Conservation (phyloP, 2,329 filamentous ascomycete genomes). For the Dothistroma septosporum region DNA sequence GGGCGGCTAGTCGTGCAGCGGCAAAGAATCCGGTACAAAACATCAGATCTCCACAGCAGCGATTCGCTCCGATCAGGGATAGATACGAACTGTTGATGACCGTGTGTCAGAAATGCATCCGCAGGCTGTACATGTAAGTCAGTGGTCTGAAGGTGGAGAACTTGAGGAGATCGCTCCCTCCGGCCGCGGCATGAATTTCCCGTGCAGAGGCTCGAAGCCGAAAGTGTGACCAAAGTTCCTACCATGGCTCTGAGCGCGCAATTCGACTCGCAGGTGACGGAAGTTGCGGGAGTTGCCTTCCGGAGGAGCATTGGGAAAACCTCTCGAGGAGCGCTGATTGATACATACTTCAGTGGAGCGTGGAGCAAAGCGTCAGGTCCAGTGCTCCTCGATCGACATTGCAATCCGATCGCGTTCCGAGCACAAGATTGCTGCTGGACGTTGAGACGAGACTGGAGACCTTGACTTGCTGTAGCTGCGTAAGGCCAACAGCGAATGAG, state of each 20-base stretch:
- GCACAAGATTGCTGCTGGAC: conserved; percentile 3
- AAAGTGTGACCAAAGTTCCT: neutral
- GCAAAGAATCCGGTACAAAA: neutral
- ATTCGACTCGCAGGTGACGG: neutral
- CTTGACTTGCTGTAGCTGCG: conserved; percentile 1
- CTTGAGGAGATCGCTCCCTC: neutral
- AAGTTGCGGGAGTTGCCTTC: neutral
- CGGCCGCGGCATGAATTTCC: neutral
- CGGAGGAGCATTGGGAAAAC: neutral
- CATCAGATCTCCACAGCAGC: conserved; percentile 9
- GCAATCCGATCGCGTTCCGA: conserved; percentile 2
- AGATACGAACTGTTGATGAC: neutral
- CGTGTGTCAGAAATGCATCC: neutral
- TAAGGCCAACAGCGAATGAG: neutral
- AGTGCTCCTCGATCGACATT: neutral
- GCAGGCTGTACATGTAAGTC: neutral
- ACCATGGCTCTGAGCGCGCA: too few species aligned
- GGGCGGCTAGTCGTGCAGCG: conserved; percentile 8
- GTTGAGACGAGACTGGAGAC: conserved; percentile 1
- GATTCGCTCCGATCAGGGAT: conserved; percentile 9
- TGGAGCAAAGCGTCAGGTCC: conserved; percentile 4
- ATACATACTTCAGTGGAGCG: neutral
- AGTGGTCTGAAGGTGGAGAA: neutral
- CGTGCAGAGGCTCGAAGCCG: neutral
- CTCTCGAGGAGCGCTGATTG: neutral